These are phyloP conservation scores for Cunninghamia lanceolata DNA, from an alignment of 75 land plant species.

Conservation along the genomic window DNA sequence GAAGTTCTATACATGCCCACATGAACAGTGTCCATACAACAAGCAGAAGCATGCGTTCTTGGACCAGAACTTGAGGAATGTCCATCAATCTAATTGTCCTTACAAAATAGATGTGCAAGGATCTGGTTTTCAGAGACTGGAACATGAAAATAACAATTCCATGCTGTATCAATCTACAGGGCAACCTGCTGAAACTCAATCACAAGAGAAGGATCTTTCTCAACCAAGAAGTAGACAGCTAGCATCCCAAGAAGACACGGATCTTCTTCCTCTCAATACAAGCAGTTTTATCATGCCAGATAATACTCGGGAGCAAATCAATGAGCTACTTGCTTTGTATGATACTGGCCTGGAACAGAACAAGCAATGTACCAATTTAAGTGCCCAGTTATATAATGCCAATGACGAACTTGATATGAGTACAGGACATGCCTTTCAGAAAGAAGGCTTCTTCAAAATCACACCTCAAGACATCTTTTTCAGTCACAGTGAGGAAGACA, in stretches of 20 bases:
- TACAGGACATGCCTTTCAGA: background rate
- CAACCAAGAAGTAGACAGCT: background rate
- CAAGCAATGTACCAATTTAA: background rate
- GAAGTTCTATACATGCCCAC: conserved; percentile 38
- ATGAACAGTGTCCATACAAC: conserved; percentile 38
- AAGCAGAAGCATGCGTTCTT: conserved; percentile 37
- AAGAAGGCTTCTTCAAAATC: background rate
- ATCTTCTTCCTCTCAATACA: background rate
- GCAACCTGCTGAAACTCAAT: background rate
- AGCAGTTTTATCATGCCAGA: background rate
- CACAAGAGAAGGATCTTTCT: conserved; percentile 6
- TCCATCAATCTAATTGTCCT: conserved; percentile 42
- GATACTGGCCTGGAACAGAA: conserved; percentile 7
- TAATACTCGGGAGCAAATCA: conserved; percentile 4
- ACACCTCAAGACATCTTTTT: conserved; percentile 1
- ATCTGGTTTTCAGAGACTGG: background rate
- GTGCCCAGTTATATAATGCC: background rate
- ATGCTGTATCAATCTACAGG: background rate
- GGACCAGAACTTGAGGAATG: conserved; percentile 43
- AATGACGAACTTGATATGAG: background rate
- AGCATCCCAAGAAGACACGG: background rate
- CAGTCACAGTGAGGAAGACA: background rate
- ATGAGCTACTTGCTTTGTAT: conserved; percentile 12
- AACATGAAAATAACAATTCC: conserved; percentile 9
- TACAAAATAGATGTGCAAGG: conserved; percentile 10